Conservation (phyloP, 1,139 yeast species). For the Geotrichum armillariae region DNA sequence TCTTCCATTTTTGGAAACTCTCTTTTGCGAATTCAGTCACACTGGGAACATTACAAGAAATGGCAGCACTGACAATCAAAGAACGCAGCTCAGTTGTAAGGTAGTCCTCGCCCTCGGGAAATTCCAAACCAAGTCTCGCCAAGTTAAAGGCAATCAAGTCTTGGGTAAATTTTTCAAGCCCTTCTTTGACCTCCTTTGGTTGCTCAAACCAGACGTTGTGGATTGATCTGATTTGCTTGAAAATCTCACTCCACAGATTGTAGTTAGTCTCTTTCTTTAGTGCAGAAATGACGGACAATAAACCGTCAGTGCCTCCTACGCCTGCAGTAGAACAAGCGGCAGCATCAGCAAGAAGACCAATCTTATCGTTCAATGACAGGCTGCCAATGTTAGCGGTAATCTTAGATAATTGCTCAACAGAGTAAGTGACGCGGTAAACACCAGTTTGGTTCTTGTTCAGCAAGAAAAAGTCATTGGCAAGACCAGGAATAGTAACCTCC, state of each 20-base stretch:
- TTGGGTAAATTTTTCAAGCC: slow-evolving; percentile 45
- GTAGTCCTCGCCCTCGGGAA: slow-evolving; percentile 44
- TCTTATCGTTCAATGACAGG: slow-evolving; percentile 78
- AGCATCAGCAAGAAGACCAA: slow-evolving; percentile 71
- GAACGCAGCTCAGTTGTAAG: slow-evolving; percentile 54
- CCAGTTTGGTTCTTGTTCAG: slow-evolving; percentile 83
- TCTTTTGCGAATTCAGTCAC: slow-evolving; percentile 49
- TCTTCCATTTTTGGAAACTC: slow-evolving; percentile 44
- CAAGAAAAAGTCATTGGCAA: slow-evolving; percentile 50
- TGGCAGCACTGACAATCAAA: slow-evolving; percentile 52
- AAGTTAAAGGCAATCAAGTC: slow-evolving; percentile 48
- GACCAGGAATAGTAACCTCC: slow-evolving; percentile 31
- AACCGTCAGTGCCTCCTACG: slow-evolving; percentile 47
- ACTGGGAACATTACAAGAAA: slow-evolving; percentile 50
- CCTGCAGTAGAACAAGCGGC: not conserved
- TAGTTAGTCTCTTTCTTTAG: slow-evolving; percentile 53
- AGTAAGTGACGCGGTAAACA: slow-evolving; percentile 76
- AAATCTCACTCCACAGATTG: slow-evolving; percentile 65
- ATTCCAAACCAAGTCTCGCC: slow-evolving; percentile 43
- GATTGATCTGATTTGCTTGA: slow-evolving; percentile 47
- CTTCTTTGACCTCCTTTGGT: slow-evolving; percentile 41
- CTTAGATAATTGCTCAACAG: slow-evolving; percentile 70
- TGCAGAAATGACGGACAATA: slow-evolving; percentile 45
- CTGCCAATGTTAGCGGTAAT: slow-evolving; percentile 68
- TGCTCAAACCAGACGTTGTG: slow-evolving; percentile 51